phyloP scores from a whole-genome alignment of 768 basidiomycete species.

The Amanita pallidorosea region DNA sequence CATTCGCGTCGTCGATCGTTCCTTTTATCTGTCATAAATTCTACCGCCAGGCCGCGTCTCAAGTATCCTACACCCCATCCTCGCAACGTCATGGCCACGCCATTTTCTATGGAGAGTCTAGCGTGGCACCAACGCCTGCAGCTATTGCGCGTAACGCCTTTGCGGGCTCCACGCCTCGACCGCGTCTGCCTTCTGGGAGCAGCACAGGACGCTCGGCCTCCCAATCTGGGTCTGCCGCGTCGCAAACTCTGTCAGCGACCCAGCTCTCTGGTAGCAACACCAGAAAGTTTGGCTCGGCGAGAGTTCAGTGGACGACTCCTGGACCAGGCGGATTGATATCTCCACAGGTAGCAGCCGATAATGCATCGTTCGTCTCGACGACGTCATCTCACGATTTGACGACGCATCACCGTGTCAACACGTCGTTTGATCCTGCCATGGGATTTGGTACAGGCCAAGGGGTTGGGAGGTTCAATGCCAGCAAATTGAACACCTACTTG shows the following conservation, averaged over 20 bases:
- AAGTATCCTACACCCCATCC: slow-evolving; percentile 43
- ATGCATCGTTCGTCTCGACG: slow-evolving; percentile 66
- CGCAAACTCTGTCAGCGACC: slow-evolving; percentile 13
- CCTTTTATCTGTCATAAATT: slow-evolving; percentile 76
- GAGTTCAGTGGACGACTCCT: slow-evolving; percentile 3
- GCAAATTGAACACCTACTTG: slow-evolving; percentile 77
- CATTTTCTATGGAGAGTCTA: slow-evolving; percentile 24
- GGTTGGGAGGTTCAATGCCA: slow-evolving; percentile 73
- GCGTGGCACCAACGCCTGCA: slow-evolving; percentile 18
- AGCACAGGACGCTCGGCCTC: slow-evolving; percentile 32
- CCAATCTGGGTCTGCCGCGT: slow-evolving; percentile 26
- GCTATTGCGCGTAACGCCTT: slow-evolving; percentile 40
- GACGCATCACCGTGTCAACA: slow-evolving; percentile 69
- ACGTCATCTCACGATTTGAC: slow-evolving; percentile 86
- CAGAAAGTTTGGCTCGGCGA: background rate
- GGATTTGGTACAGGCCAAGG: slow-evolving; percentile 64
- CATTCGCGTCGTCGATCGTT: slow-evolving; percentile 69
- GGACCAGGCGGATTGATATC: slow-evolving; percentile 8
- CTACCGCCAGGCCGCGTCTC: slow-evolving; percentile 66
- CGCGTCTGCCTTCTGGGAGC: slow-evolving; percentile 24
- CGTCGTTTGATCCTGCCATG: slow-evolving; percentile 79
- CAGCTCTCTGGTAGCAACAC: background rate
- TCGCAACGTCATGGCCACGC: slow-evolving; percentile 21
- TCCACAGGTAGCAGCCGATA: slow-evolving; percentile 1
- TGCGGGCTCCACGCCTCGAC: slow-evolving; percentile 54